A percentile compares a stretch with the other conserved stretches of the same genome.
These are phyloP conservation scores for Sphaerostilbella broomeana DNA, from an alignment of 2,329 filamentous ascomycete species.

Conservation along the genomic window DNA sequence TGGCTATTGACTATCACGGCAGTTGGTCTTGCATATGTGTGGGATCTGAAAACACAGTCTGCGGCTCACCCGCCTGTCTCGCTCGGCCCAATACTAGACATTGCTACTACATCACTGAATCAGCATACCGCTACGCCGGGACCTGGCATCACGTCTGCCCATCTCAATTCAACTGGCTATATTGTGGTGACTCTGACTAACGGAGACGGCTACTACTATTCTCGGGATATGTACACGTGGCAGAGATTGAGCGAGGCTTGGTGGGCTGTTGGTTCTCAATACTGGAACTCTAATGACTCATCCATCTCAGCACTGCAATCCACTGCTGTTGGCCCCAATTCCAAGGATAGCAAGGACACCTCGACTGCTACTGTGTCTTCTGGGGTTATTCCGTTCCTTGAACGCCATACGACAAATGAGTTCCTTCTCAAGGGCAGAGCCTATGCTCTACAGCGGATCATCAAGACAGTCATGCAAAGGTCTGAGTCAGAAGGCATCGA, in stretches of 20 bases:
- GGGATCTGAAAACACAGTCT: slow-evolving; percentile 78
- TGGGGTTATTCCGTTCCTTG: slow-evolving; percentile 86
- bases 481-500: slow-evolving; percentile 93
- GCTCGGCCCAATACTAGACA: slow-evolving; percentile 79
- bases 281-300: slow-evolving; percentile 97
- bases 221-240: slow-evolving; percentile 79
- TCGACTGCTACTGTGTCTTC: slow-evolving; percentile 62
- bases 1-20: slow-evolving; percentile 89
- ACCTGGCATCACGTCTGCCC: slow-evolving; percentile 83
- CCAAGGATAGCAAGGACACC: slow-evolving; percentile 39
- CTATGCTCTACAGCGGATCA: slow-evolving; percentile 82
- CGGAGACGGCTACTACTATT: slow-evolving; percentile 90
- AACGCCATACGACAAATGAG: slow-evolving; percentile 91
- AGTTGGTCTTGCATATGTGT: slow-evolving; percentile 83
- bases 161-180: slow-evolving; percentile 80
- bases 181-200: slow-evolving; percentile 89
- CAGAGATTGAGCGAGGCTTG: slow-evolving; percentile 93
- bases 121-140: slow-evolving; percentile 67
- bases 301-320: slow-evolving; percentile 76
- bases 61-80: slow-evolving; percentile 87
- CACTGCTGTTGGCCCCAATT: slow-evolving; percentile 55
- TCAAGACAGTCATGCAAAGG: slow-evolving; percentile 79
- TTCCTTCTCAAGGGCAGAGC: slow-evolving; percentile 86
- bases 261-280: slow-evolving; percentile 97
- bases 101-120: slow-evolving; percentile 72